Conservation (phyloP, 108 stramenopile species). For the Skeletonema costatum region DNA sequence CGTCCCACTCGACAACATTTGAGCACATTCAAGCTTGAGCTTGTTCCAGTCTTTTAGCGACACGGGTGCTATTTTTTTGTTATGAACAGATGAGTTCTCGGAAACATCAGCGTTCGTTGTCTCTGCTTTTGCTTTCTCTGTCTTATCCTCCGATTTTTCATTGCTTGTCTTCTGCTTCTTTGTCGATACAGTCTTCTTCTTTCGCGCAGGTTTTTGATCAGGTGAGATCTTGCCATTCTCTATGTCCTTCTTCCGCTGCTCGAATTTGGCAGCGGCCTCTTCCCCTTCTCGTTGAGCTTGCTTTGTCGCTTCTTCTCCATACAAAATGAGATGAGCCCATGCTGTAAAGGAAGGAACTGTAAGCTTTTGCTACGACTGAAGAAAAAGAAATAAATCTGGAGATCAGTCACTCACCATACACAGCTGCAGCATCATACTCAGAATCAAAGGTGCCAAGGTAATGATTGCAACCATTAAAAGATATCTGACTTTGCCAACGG, state of each 20-base stretch:
- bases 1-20: conserved; percentile 47
- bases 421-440: conserved; percentile 91
- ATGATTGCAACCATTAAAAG: conserved; percentile 84
- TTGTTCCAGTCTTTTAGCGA: conserved; percentile 41
- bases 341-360: conserved; percentile 33
- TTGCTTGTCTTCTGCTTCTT: conserved; percentile 23
- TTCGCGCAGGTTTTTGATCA: conserved; percentile 59
- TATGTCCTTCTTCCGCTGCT: conserved; percentile 77
- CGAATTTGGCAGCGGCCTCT: conserved; percentile 86
- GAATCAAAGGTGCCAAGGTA: conserved; percentile 91
- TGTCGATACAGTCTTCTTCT: conserved; percentile 51
- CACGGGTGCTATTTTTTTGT: conserved; percentile 24
- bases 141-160: neutral
- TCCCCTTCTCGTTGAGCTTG: conserved; percentile 88
- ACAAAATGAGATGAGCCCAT: conserved; percentile 86
- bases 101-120: conserved; percentile 1
- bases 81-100: conserved; percentile 18
- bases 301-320: conserved; percentile 87
- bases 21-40: conserved; percentile 39
- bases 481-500: conserved; percentile 91
- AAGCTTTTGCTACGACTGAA: neutral
- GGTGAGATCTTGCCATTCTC: conserved; percentile 69
- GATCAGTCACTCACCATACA: conserved; percentile 51
- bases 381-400: neutral
- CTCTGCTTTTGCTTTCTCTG: conserved; percentile 28